Evolutionary conservation across 345 rosid genomes (phyloP).

Genomic region (Citrus inodora): DNA sequence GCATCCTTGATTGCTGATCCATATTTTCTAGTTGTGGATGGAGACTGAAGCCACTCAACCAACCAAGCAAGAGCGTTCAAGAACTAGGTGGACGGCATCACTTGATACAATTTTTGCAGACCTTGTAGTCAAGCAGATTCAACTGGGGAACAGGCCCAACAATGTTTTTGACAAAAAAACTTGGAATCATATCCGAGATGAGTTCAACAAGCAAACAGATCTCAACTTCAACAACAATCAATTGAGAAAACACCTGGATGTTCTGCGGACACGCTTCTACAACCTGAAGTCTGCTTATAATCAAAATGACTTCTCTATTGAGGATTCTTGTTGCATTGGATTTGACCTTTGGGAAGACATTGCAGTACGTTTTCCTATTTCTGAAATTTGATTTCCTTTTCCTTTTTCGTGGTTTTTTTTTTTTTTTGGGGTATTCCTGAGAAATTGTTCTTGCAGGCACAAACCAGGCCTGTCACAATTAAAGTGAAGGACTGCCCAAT

Average conservation of each 20-base stretch:
- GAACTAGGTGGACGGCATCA: constrained; percentile 67
- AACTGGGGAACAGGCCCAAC: constrained; percentile 60
- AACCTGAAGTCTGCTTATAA: constrained; percentile 49
- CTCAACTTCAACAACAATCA: constrained; percentile 77
- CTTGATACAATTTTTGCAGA: constrained; percentile 71
- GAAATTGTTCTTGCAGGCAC: constrained; percentile 40
- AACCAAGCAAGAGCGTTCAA: constrained; percentile 57
- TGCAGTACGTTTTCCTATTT: constrained; percentile 37
- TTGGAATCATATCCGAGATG: constrained; percentile 61
- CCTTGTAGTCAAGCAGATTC: constrained; percentile 72
- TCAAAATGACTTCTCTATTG: constrained; percentile 52
- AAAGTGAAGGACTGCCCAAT: constrained; percentile 72
- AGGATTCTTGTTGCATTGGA: constrained; percentile 60
- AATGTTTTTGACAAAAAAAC: constrained; percentile 72
- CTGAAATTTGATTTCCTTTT: neutral
- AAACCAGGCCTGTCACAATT: constrained; percentile 45
- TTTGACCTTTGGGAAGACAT: constrained; percentile 78
- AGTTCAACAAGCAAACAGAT: constrained; percentile 58
- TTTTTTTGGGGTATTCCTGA: constrained; percentile 10
- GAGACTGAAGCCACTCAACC: constrained; percentile 44
- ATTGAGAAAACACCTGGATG: constrained; percentile 73
- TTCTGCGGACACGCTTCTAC: constrained; percentile 64
- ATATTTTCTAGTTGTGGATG: constrained; percentile 38
- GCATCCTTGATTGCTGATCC: neutral
- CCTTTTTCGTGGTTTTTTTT: neutral